Conservation (phyloP, 2,329 filamentous ascomycete genomes). For the Sclerotinia trifoliorum region DNA sequence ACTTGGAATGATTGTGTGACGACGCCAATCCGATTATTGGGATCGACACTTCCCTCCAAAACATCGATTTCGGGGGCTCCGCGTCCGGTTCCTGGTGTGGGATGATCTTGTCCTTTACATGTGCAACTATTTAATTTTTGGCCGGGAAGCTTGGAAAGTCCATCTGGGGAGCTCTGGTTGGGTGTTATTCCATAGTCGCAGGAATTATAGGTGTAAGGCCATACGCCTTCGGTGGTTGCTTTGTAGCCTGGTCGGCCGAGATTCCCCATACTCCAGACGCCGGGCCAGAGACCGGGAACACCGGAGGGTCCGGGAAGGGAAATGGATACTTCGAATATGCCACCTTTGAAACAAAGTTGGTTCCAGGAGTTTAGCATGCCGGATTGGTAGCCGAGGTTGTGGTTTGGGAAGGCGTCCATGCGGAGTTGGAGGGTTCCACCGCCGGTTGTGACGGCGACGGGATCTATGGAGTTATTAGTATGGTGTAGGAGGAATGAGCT, state of each 20-base stretch:
- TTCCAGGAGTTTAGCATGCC: conserved; percentile 55
- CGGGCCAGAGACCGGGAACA: conserved; percentile 52
- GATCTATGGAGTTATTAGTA: conserved; percentile 24
- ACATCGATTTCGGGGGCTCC: conserved; percentile 71
- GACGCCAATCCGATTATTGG: conserved; percentile 40
- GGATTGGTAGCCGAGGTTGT: conserved; percentile 48
- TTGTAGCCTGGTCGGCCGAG: conserved; percentile 52
- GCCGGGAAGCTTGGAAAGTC: conserved; percentile 63
- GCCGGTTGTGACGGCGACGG: conserved; percentile 50
- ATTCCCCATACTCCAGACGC: conserved; percentile 55
- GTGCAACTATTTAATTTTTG: conserved; percentile 67
- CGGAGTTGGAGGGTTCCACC: conserved; percentile 48
- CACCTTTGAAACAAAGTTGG: conserved; percentile 54
- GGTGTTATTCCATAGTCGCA: conserved; percentile 66
- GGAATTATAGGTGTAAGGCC: conserved; percentile 54
- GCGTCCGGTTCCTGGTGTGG: conserved; percentile 61
- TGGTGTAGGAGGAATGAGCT: background rate
- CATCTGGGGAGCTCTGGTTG: conserved; percentile 66
- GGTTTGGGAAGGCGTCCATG: conserved; percentile 47
- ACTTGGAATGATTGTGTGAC: conserved; percentile 43
- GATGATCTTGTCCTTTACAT: conserved; percentile 62
- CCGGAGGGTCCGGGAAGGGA: conserved; percentile 52
- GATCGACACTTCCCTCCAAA: conserved; percentile 56
- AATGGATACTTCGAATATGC: conserved; percentile 52
- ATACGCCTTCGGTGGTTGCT: conserved; percentile 52